Evolutionary conservation across 2,329 filamentous ascomycete species (phyloP), one percentile per base, ranked within the genome.

Genomic region (Trichophyton schoenleinii): DNA sequence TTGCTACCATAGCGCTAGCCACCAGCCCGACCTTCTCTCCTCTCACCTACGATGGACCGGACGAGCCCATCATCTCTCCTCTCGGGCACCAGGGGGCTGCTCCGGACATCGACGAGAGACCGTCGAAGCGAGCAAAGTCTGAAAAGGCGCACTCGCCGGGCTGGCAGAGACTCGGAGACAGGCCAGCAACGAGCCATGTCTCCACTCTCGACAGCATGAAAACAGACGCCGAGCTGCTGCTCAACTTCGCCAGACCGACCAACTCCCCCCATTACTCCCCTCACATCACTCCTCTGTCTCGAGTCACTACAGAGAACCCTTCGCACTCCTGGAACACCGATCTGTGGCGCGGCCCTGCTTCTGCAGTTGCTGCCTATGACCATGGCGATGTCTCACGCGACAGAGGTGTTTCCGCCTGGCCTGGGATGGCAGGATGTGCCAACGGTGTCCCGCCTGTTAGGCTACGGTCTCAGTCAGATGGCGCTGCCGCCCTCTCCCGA

Each of bases 91-190:
- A 41, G n/a, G 31, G 11, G 6, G 38, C 55, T n/a, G 31, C 31
- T 49, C 34, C 9, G 8, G 60, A 60, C 11, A 48, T 49, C 28
- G 53, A 42, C 5, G 71, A 83, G 66, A 77, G 81, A 55, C 82
- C 83, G 3, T 72, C 81, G 20, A 86, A 86, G 71, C 79, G 84
- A 48, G 78, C 81, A 57, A 80, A 83, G 64, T 85, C 83, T 49
- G 83, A 85, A 67, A 75, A 80, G 66, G 72, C 80, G 59, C 73
- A 75, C 15, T 77, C 78, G 28, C 78, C 75, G 48, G 64, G 70
- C 64, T 68, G 69, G 65, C 67, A 69, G 61, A 67, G 66, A 62
- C 62, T 65, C 60, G 65, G 65, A 48, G 60, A 66, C 62, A 66
- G 67, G 62, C 62, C 70, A 48, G 67, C 69, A 58, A 66, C 70